phyloP scores from a whole-genome alignment of 352 stramenopile genomes.

The Phytophthora cactorum region DNA sequence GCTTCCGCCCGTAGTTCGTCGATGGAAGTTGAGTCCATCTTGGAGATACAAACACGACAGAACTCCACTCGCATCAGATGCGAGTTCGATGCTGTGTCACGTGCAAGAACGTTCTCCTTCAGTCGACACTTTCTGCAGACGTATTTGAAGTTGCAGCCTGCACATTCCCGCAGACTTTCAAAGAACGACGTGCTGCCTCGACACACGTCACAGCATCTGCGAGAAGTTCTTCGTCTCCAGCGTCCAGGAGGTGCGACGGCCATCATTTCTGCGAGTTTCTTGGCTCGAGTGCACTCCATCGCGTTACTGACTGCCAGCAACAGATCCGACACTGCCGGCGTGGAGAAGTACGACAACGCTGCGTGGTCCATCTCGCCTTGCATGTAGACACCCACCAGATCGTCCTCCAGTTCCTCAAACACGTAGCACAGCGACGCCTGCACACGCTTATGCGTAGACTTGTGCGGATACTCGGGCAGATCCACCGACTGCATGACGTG shows the following conservation, averaged over 20 bases:
- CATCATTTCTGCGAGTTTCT: constrained; percentile 43
- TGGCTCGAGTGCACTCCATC: constrained; percentile 37
- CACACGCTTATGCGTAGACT: constrained; percentile 34
- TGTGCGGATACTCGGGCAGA: constrained; percentile 34
- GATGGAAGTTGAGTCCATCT: constrained; percentile 37
- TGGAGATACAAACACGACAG: constrained; percentile 42
- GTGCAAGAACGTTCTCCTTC: constrained; percentile 38
- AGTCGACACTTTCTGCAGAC: constrained; percentile 45
- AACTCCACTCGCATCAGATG: constrained; percentile 40
- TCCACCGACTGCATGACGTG: constrained; percentile 54
- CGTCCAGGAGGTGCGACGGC: constrained; percentile 10
- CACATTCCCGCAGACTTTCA: constrained; percentile 30
- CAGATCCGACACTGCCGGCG: constrained; percentile 31
- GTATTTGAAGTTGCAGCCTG: constrained; percentile 37
- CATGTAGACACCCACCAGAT: constrained; percentile 46
- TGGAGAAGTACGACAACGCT: constrained; percentile 37
- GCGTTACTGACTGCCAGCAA: constrained; percentile 35
- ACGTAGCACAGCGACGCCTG: constrained; percentile 44
- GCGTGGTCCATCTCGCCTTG: constrained; percentile 33
- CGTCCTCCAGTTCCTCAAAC: constrained; percentile 42
- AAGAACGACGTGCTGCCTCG: constrained; percentile 38
- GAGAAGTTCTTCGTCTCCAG: constrained; percentile 21
- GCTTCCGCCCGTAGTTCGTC: constrained; percentile 30
- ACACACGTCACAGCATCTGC: constrained; percentile 40
- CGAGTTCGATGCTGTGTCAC: constrained; percentile 20